These are phyloP conservation scores for Cicer arietinum DNA, from an alignment of 306 rosid species.

Conservation along the genomic window DNA sequence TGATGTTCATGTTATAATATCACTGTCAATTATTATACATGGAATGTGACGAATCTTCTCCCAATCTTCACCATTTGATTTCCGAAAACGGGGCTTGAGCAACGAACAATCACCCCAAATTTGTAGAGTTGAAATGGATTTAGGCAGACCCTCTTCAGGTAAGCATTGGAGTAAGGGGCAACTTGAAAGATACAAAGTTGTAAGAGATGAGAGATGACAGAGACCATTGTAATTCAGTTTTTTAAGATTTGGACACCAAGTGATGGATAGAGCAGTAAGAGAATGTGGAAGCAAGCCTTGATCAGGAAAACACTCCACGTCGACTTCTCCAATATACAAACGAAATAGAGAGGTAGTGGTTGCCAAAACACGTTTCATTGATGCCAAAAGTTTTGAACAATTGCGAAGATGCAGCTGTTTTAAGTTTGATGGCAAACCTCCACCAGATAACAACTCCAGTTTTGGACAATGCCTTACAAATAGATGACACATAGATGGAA, in stretches of 20 bases:
- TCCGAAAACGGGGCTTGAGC: constrained; percentile 10
- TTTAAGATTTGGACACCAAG: constrained; percentile 2
- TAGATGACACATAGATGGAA: constrained; percentile 14
- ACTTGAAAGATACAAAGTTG: fast-evolving
- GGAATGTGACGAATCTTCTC: constrained; percentile 44
- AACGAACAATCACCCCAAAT: background rate
- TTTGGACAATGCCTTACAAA: background rate
- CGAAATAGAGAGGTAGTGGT: background rate
- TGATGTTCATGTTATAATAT: background rate
- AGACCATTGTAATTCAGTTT: constrained; percentile 31
- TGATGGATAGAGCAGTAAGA: fast-evolving
- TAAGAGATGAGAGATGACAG: constrained; percentile 23
- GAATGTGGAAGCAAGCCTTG: constrained; percentile 34
- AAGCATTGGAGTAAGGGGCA: constrained; percentile 40
- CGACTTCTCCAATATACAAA: background rate
- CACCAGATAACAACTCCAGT: constrained; percentile 33
- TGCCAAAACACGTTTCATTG: constrained; percentile 16
- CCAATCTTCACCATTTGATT: constrained; percentile 44
- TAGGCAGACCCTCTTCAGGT: constrained; percentile 43
- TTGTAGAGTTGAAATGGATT: background rate
- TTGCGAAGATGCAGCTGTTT: background rate
- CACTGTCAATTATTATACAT: background rate
- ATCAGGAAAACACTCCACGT: constrained; percentile 41
- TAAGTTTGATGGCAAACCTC: constrained; percentile 40
- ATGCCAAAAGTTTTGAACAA: background rate